Evolutionary conservation across 768 basidiomycete species (phyloP).

Genomic region (Dioszegia crocea): DNA sequence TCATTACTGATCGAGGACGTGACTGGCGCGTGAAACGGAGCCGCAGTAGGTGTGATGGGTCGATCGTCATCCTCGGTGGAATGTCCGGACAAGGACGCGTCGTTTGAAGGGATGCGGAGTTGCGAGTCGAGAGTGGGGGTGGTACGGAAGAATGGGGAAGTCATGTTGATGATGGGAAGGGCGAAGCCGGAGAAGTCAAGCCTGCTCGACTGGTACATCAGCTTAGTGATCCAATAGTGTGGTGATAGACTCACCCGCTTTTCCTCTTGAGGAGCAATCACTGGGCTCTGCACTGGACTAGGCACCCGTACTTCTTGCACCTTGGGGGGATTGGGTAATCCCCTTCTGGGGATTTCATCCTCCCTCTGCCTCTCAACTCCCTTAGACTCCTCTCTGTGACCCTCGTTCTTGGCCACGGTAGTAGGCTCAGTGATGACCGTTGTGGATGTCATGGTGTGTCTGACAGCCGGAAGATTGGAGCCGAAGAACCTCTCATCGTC

Average conservation of each 20-base stretch:
- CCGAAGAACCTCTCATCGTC: slow-evolving; percentile 11
- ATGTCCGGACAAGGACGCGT: slow-evolving; percentile 1
- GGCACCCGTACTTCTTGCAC: slow-evolving; percentile 34
- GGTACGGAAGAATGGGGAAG: slow-evolving; percentile 42
- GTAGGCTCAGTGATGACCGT: background rate
- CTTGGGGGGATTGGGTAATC: slow-evolving; percentile 39
- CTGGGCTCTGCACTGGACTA: slow-evolving; percentile 40
- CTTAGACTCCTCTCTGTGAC: background rate
- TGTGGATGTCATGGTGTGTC: background rate
- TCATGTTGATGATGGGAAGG: slow-evolving; percentile 38
- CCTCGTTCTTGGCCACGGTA: background rate
- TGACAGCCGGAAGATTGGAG: background rate
- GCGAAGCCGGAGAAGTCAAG: slow-evolving; percentile 38
- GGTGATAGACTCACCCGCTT: slow-evolving; percentile 25
- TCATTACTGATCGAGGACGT: slow-evolving; percentile 17
- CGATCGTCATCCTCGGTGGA: slow-evolving; percentile 15
- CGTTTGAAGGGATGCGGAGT: slow-evolving; percentile 16
- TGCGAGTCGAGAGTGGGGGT: slow-evolving; percentile 19
- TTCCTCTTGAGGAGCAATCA: slow-evolving; percentile 9
- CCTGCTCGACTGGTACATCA: slow-evolving; percentile 27
- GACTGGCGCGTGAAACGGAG: slow-evolving; percentile 16
- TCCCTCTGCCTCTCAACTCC: background rate
- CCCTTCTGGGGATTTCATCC: slow-evolving; percentile 8
- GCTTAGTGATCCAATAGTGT: background rate
- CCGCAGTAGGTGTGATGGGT: slow-evolving; percentile 45